These are phyloP conservation scores for Butyriboletus pseudospeciosus DNA, from an alignment of 1,284 basidiomycete species.

Conservation along the genomic window DNA sequence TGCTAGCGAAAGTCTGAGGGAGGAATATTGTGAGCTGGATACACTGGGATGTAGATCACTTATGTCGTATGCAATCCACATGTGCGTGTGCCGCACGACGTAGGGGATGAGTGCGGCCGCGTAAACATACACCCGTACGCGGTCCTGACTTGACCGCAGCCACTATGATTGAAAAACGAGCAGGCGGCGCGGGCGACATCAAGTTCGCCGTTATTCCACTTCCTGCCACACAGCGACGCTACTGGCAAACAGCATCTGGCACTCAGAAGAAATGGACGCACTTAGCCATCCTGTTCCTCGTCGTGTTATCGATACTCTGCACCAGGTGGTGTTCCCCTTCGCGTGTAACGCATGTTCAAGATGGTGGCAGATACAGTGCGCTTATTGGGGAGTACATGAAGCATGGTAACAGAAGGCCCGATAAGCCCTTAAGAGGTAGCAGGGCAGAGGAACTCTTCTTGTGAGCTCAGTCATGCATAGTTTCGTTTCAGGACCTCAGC, in stretches of 20 bases:
- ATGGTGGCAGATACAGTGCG: conserved; percentile 8
- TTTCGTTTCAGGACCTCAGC: not conserved
- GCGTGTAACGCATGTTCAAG: conserved; percentile 2
- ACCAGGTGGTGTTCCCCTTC: not conserved
- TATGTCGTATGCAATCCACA: not conserved
- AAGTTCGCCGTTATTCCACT: conserved; percentile 13
- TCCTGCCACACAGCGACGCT: conserved; percentile 11
- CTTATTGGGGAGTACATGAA: conserved; percentile 22
- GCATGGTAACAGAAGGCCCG: conserved; percentile 10
- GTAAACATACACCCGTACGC: not conserved
- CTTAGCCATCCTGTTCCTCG: conserved; percentile 10
- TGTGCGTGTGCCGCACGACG: too few species aligned
- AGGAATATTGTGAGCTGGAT: not conserved
- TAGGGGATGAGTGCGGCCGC: too few species aligned
- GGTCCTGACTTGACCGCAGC: not conserved
- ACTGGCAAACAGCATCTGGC: not conserved
- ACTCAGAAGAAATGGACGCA: conserved; percentile 14
- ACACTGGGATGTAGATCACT: not conserved
- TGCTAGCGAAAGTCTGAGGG: conserved; percentile 51
- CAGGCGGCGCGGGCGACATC: not conserved
- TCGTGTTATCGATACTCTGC: conserved; percentile 18
- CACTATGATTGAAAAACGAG: conserved; percentile 22
- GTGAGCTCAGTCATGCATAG: conserved; percentile 13
- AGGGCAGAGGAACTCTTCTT: conserved; percentile 30
- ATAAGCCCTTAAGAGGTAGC: conserved; percentile 19